Evolutionary conservation across 2,329 filamentous ascomycete genomes (phyloP).

Genomic region (Diaporthe capsici): DNA sequence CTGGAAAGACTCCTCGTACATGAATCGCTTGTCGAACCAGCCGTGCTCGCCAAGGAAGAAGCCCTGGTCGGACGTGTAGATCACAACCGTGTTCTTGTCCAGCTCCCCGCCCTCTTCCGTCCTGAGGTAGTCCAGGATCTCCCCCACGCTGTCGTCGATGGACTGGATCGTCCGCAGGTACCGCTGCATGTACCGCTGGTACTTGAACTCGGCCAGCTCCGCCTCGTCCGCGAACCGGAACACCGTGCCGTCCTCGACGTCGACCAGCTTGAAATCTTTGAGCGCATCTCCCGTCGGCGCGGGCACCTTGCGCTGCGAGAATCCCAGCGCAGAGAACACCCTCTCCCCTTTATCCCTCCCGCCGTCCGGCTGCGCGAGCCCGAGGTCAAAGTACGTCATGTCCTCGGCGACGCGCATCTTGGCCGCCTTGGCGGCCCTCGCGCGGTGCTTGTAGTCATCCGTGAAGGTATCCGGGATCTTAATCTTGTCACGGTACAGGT

Average conservation of each 20-base stretch:
- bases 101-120: constrained; percentile 52
- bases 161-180: constrained; percentile 67
- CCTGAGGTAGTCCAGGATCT: constrained; percentile 62
- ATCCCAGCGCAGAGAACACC: constrained; percentile 42
- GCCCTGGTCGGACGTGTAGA: constrained; percentile 69
- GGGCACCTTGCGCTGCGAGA: constrained; percentile 56
- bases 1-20: constrained; percentile 70
- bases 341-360: constrained; percentile 51
- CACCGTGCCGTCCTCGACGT: constrained; percentile 60
- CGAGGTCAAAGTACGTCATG: constrained; percentile 65
- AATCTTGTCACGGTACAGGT: constrained; percentile 62
- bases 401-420: constrained; percentile 68
- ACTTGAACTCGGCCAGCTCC: constrained; percentile 67
- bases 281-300: constrained; percentile 46
- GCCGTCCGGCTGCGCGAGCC: constrained; percentile 66
- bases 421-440: constrained; percentile 62
- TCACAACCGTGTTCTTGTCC: constrained; percentile 62
- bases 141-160: constrained; percentile 67
- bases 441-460: constrained; percentile 69
- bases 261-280: constrained; percentile 54
- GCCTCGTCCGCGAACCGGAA: constrained; percentile 59
- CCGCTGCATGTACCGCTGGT: constrained; percentile 69
- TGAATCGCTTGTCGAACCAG: constrained; percentile 71
- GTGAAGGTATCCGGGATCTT: constrained; percentile 64
- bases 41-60: constrained; percentile 71